Percentiles rank a stretch among this genome's conserved stretches.
Evolutionary conservation across 192 early-diverging fungal genomes (phyloP).

Genomic region (Coemansia sp.): DNA sequence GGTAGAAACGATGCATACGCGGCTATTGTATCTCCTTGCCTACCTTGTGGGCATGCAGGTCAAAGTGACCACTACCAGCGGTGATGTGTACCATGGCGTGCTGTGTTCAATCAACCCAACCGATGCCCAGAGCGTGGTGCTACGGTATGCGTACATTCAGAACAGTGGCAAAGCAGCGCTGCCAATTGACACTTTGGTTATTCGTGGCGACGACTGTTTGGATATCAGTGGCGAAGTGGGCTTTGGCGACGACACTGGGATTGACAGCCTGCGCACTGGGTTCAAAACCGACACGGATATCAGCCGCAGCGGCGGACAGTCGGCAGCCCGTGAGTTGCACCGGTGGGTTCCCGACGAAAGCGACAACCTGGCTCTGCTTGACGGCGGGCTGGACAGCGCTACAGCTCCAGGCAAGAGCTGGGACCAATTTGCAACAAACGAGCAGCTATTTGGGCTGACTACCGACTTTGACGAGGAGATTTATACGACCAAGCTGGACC

Average conservation of each 20-base stretch:
- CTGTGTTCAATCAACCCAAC: constrained; percentile 51
- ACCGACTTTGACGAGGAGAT: constrained; percentile 96
- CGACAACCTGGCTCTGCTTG: constrained; percentile 24
- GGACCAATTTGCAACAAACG: constrained; percentile 98
- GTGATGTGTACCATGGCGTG: constrained; percentile 28
- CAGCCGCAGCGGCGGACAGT: constrained; percentile 60
- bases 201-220: constrained; percentile 42
- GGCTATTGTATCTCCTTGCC: constrained; percentile 44
- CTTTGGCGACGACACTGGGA: constrained; percentile 15
- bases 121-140: constrained; percentile 50
- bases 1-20: constrained; percentile 47
- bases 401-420: constrained; percentile 53
- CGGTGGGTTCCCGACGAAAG: constrained; percentile 78
- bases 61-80: constrained; percentile 21
- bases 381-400: constrained; percentile 18
- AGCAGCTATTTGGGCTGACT: constrained; percentile 88
- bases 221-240: constrained; percentile 29
- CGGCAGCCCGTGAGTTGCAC: constrained; percentile 79
- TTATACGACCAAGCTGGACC: constrained; percentile 92
- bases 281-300: constrained; percentile 94
- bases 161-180: constrained; percentile 18
- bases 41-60: constrained; percentile 46
- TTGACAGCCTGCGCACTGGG: constrained; percentile 12
- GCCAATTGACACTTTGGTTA: constrained; percentile 43
- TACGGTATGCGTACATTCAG: constrained; percentile 42